phyloP scores from a whole-genome alignment of 176 grass and related monocot genomes.

The Triticum aestivum region IWGSC_CS_RefSeq_v2.1 NC_057794.1:66645905-66646404 shows the following conservation, averaged over 20 bases:
- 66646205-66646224: not conserved
- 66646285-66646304: not conserved
- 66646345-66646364: slow-evolving; percentile 5
- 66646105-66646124: not conserved
- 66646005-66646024: not conserved
- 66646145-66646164: not conserved
- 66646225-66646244: not conserved
- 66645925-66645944: not conserved
- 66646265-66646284: not conserved
- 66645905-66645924: not conserved
- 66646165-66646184: not conserved
- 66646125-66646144: not conserved
- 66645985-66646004: not conserved
- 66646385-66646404: not conserved
- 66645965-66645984: not conserved
- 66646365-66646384: slow-evolving; percentile 40
- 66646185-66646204: not conserved
- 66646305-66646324: not conserved
- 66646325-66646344: not conserved
- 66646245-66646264: too few species aligned
- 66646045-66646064: not conserved
- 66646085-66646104: not conserved
- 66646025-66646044: not conserved
- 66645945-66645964: not conserved
- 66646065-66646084: not conserved